Percentiles rank a stretch among this genome's conserved stretches.
These are phyloP conservation scores for Microthlaspi erraticum DNA, from an alignment of 345 rosid genomes.

Conservation along the genomic window DNA sequence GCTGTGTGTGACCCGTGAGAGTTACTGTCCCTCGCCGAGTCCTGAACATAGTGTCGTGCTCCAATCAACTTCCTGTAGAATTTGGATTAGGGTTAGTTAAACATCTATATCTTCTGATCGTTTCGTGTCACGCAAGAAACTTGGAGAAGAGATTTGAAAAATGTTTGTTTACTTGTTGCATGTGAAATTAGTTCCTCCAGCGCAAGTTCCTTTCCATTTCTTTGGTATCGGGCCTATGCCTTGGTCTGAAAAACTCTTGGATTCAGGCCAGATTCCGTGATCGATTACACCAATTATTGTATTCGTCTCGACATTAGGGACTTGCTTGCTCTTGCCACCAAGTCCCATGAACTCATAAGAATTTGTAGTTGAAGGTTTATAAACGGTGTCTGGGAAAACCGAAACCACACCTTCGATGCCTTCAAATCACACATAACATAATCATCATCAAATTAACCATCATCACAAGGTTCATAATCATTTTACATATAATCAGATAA, in stretches of 20 bases:
- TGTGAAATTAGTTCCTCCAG: slow-evolving; percentile 55
- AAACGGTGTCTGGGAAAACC: slow-evolving; percentile 49
- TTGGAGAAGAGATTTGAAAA: background rate
- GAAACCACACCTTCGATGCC: slow-evolving; percentile 56
- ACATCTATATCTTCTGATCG: background rate
- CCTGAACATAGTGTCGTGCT: slow-evolving; percentile 39
- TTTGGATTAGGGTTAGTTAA: background rate
- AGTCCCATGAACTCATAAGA: slow-evolving; percentile 70
- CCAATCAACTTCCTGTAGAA: slow-evolving; percentile 41
- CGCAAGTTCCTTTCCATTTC: slow-evolving; percentile 63
- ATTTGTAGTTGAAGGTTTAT: slow-evolving; percentile 53
- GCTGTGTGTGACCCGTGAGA: slow-evolving; percentile 74
- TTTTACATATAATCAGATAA: background rate
- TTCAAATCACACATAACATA: slow-evolving; percentile 16
- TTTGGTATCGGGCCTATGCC: slow-evolving; percentile 58
- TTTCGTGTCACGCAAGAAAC: slow-evolving; percentile 4
- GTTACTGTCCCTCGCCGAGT: slow-evolving; percentile 30
- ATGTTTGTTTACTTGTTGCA: slow-evolving; percentile 49
- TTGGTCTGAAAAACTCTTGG: slow-evolving; percentile 54
- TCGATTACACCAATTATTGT: slow-evolving; percentile 53
- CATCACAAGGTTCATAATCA: background rate
- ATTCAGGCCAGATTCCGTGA: slow-evolving; percentile 63
- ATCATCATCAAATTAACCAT: background rate
- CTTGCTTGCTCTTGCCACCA: slow-evolving; percentile 20
- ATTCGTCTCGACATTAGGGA: slow-evolving; percentile 43